Evolutionary conservation across 331 rosid species (phyloP).

Genomic region (Cydonia oblonga): DNA sequence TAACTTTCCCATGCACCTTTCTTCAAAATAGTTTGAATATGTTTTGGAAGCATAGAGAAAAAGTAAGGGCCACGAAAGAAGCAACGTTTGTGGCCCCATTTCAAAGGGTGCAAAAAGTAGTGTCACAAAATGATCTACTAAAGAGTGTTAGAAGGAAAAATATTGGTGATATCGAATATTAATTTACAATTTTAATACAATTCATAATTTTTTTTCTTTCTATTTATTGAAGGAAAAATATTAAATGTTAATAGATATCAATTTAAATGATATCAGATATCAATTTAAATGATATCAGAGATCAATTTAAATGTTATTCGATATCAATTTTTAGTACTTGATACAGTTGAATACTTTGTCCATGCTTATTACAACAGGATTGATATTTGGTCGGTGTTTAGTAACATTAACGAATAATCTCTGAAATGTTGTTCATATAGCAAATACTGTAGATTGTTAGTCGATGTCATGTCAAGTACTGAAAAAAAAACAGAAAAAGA

Average conservation of each 20-base stretch:
- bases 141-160: too few relatives aligned
- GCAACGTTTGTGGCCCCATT: conserved; percentile 33
- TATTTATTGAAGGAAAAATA: too few relatives aligned
- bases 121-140: not conserved
- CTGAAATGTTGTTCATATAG: too few relatives aligned
- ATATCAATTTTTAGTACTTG: too few relatives aligned
- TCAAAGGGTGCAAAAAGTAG: conserved; percentile 35
- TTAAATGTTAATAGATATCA: too few relatives aligned
- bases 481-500: not conserved
- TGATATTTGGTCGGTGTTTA: not conserved
- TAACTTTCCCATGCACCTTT: conserved; percentile 23
- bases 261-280: too few relatives aligned
- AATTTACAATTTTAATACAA: too few relatives aligned
- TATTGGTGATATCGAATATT: too few relatives aligned
- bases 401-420: not conserved
- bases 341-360: not conserved
- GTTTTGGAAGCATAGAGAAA: not conserved
- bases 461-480: too few relatives aligned
- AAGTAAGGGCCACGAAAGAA: conserved; percentile 17
- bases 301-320: too few relatives aligned
- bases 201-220: too few relatives aligned
- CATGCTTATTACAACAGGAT: not conserved
- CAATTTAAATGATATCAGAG: too few relatives aligned
- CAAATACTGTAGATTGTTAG: not conserved
- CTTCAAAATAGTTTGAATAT: not conserved